Base-by-base conservation (phyloP, 495 filamentous ascomycete genomes). In the Hapsidospora chrysogenum region DNA sequence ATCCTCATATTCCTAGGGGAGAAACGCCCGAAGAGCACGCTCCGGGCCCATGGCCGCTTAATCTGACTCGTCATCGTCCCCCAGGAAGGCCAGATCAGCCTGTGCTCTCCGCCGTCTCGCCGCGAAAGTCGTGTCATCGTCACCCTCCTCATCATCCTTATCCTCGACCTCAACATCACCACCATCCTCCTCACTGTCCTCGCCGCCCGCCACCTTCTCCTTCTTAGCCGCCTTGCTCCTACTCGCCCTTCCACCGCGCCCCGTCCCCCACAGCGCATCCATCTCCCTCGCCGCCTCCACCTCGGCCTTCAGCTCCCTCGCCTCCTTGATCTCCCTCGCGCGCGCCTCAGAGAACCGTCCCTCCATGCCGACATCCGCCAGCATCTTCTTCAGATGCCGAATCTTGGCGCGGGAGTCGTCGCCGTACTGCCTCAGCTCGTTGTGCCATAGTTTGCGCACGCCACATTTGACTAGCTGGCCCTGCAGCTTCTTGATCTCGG, bases 401-500 rank as follows among this genome's bases (percentile, higher is more conserved):
- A 95, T 85, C 61, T 94, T 95, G 7, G 69, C 81, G 44, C 76
- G 80, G 10, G 68, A 50, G 17, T 68, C 55, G 27, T 61, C 51
- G 10, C 77, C 82, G 30, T 74, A 77, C 49, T 72, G 79, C 41
- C 81, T 77, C 33, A 97, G 66, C 56, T 93, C 83, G 37, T 76
- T 71, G 25, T 63, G 64, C 89, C 92, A 97, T 42, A 95, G 69
- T 50, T 95, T 96, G 21, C 84, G 80, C 31, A 97, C 74, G 29
- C 89, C 89, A 47, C 89, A 97, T 59, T 93, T 95, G 28, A 80
- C 46, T 19, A 97, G 66, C 56, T 85, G 84, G 15, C 72, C 69
- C 56, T 97, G 89, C 11, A 97, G 66, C n/a, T 72, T 74, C 52
- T 87, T 96, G 53, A 96, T 83, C 54, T 89, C 79, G 7, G 67